Base-by-base conservation (phyloP, 805 yeast genomes). In the Candida parachauliodes region DNA sequence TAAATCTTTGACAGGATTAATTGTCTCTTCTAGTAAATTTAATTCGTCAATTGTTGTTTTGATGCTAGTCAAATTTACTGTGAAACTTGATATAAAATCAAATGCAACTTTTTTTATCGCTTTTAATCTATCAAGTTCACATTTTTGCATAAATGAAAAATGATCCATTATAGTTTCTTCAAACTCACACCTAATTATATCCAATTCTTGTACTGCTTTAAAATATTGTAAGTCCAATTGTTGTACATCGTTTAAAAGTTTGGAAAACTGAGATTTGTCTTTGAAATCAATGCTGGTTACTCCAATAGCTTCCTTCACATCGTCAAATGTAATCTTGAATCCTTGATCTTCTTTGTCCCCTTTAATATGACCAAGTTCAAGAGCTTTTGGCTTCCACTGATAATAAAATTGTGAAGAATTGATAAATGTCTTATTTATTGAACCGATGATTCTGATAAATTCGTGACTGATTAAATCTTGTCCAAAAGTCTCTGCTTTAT, bases 361-460 rank as follows among this genome's bases (percentile, higher is more conserved):
- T 8, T 20, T 3, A 10, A 23, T n/a, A 8, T 31, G 31, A 14
- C 19, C 4, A 26, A 32, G 5, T 43, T 74, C 77, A 52, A 75
- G 84, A 1, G 85, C 84, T 42, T 70, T 59, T 3, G 79, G 79
- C 44, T 78, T 81, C 95, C 95, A 88, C 59, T 86, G 95, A 52
- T 86, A 87, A 50, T 66, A 71, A 55, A 81, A 77, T 39, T 79
- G 81, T 2, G 88, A 76, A 15, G 88, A 78, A 56, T 84, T 86
- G 37, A 82, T 87, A 58, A 87, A 87, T 36, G 59, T 66, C 32
- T 64, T 65, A 20, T 55, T 55, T 51, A 79, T 76, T 34, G 78
- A 71, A 5, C 91, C 91, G 32, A 84, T 78, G 22, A 79, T 68
- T 45, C 79, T 70, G 24, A 86, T 54, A 45, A 74, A 81, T 0